Percentiles rank a stretch among this genome's conserved stretches.
These are phyloP conservation scores for Sporothrix globosa DNA, from an alignment of 2,329 filamentous ascomycete genomes.

Conservation along the genomic window DNA sequence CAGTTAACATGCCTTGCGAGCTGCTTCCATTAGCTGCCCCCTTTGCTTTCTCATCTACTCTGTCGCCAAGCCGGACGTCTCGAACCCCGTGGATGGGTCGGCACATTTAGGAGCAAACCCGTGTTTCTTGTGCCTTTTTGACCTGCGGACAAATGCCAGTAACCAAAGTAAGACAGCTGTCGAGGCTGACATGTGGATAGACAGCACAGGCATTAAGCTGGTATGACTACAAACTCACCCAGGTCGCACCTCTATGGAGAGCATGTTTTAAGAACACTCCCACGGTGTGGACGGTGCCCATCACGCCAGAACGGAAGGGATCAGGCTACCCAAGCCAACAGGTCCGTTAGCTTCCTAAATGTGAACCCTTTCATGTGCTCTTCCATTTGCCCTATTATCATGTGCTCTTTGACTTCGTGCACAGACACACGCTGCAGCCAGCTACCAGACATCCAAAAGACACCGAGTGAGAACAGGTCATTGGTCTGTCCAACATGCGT, in stretches of 20 bases:
- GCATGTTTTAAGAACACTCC: slow-evolving; percentile 5
- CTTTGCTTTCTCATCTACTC: background rate
- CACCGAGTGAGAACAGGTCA: background rate
- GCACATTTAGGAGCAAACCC: background rate
- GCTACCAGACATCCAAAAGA: slow-evolving; percentile 1
- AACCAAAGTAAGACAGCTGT: background rate
- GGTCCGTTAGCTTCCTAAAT: background rate
- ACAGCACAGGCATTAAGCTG: background rate
- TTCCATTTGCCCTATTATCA: background rate
- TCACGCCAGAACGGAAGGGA: slow-evolving; percentile 4
- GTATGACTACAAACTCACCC: background rate
- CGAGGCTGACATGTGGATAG: background rate
- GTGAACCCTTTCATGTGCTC: background rate
- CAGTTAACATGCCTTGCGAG: background rate
- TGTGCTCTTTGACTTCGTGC: background rate
- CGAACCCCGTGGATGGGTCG: background rate
- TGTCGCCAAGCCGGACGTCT: slow-evolving; percentile 27
- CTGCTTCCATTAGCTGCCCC: background rate
- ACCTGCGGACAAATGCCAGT: background rate
- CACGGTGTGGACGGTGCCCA: slow-evolving; percentile 13
- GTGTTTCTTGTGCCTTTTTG: background rate
- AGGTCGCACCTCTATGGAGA: background rate
- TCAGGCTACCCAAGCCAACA: background rate
- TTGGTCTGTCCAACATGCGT: background rate
- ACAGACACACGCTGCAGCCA: slow-evolving; percentile 20